Conservation (phyloP, 202 grass and related monocot species). For the Schoenoplectus tabernaemontani region DNA sequence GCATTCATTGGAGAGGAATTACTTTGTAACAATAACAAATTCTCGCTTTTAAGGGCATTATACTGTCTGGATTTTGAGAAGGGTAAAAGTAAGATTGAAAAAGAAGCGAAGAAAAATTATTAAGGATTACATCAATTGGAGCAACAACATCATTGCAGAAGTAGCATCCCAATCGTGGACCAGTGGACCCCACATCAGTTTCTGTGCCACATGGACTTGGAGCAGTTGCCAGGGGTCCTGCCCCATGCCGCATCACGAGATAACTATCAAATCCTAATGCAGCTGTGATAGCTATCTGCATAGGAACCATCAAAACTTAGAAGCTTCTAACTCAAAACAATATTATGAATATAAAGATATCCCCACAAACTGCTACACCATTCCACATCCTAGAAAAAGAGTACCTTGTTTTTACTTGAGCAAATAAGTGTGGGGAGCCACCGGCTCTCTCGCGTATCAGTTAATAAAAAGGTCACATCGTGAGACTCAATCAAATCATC, state of each 20-base stretch:
- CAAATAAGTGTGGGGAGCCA: conserved; percentile 92
- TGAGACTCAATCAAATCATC: conserved; percentile 56
- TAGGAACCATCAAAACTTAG: conserved; percentile 22
- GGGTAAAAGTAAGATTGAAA: conserved; percentile 1
- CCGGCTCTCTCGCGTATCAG: conserved; percentile 93
- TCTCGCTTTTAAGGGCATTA: not conserved
- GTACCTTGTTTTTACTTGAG: conserved; percentile 69
- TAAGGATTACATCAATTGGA: conserved; percentile 80
- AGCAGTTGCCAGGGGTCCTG: conserved; percentile 44
- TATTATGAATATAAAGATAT: conserved; percentile 8
- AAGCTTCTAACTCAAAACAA: not conserved
- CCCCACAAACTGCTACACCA: conserved; percentile 4
- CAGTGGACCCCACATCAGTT: conserved; percentile 22
- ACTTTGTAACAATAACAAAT: not conserved
- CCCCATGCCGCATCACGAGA: conserved; percentile 90
- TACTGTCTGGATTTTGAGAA: not conserved
- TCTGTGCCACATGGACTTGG: conserved; percentile 18
- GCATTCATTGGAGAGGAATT: not conserved
- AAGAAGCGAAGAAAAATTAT: not conserved
- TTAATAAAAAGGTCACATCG: conserved; percentile 84
- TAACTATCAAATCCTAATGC: conserved; percentile 96
- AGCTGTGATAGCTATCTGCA: conserved; percentile 86
- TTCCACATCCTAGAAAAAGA: conserved; percentile 16
- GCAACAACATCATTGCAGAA: conserved; percentile 93
- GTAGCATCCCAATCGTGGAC: conserved; percentile 71